Base-by-base conservation (phyloP, 2,329 filamentous ascomycete genomes). In the Simplicillium aogashimaense region DNA sequence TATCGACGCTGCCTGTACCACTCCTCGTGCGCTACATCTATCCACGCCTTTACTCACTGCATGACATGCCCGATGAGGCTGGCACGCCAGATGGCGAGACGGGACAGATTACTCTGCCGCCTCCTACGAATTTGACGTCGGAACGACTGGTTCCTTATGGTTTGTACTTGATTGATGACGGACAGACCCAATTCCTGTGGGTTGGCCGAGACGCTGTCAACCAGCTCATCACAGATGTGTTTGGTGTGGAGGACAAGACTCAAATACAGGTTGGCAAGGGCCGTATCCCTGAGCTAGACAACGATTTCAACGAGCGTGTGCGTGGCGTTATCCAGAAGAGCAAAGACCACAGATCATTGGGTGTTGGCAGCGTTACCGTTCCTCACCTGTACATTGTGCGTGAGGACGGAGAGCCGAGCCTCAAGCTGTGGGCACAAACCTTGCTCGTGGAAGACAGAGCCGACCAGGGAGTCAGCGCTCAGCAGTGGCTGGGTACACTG, bases 161-260 rank as follows among this genome's bases (percentile, higher is more conserved):
- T 20, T 69, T 98, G 14, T 98, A 98, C 62, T 75, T 98, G 43
- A 92, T 98, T 52, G 92, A 98, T 53, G 92, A 98, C 55, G 89
- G 89, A 3, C 90, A 95, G 63, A 95, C 87, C 6, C 92, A 98
- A 59, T 98, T 98, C 73, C 66, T 98, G 36, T 98, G 92, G 92
- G 75, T 97, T 15, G 92, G 92, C 12, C 81, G 89, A 29, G 90
- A 98, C 50, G 83, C 90, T 1, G 87, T 98, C 20, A 87, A 88
- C 2, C 87, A 94, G 56, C 74, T 98, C 28, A 70, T 97, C 32
- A 64, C 74, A 39, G 92, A 98, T 53, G 90, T 97, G 6, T 98
- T 98, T 58, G 90, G 88, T 17, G 73, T 92, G 10, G 72, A 82
- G 35, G 89, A 95, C 62, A 81, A 85, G 56, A 81, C 79, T 31